These are phyloP conservation scores for Paraurostyla sp. DNA, from an alignment of 73 alveolate species.

Conservation along the genomic window DNA sequence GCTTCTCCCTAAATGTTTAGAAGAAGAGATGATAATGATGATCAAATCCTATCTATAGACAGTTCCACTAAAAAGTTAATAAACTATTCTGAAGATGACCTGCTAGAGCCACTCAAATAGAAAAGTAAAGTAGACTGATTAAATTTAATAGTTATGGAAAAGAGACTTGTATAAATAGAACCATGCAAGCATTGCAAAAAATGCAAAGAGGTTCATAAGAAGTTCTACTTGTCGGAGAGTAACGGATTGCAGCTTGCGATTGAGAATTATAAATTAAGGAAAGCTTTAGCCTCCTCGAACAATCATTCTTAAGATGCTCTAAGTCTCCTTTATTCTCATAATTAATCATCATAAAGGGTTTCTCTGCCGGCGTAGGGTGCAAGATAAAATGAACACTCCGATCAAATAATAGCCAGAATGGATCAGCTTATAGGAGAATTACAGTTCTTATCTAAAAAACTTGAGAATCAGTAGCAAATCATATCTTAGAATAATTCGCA, in stretches of 20 bases:
- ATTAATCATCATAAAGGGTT: background rate
- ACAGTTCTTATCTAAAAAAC: background rate
- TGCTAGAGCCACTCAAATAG: conserved; percentile 3
- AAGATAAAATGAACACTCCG: background rate
- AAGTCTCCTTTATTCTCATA: background rate
- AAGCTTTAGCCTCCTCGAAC: background rate
- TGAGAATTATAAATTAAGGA: conserved; percentile 37
- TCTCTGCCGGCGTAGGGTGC: background rate
- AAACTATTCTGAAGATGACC: background rate
- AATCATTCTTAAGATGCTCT: background rate
- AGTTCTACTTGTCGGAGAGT: background rate
- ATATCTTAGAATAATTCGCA: no score
- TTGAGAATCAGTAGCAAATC: background rate
- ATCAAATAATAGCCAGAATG: background rate
- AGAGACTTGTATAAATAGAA: background rate
- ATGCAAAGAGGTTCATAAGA: background rate
- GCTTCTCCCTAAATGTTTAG: background rate
- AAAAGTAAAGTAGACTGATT: background rate
- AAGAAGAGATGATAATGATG: background rate
- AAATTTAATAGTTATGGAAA: conserved; percentile 10
- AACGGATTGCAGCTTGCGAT: conserved; percentile 21
- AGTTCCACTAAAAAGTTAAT: background rate
- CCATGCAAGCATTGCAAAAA: conserved; percentile 31
- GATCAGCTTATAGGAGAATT: background rate
- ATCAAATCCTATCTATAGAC: background rate